Conservation (phyloP, 768 basidiomycete genomes). For the Sarcomyxa edulis region DNA sequence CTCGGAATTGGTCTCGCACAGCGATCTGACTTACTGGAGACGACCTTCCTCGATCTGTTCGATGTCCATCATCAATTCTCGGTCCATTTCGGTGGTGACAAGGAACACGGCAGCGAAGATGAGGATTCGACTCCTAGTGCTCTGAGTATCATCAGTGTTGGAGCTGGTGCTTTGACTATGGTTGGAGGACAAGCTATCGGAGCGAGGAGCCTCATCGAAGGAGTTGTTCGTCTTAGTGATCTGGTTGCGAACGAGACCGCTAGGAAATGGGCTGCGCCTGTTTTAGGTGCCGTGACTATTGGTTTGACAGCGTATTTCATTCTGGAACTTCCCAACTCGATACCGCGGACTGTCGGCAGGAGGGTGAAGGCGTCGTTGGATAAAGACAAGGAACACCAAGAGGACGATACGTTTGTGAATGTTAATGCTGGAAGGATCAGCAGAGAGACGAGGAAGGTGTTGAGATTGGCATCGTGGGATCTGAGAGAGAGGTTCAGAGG, state of each 20-base stretch:
- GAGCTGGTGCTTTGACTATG: slow-evolving; percentile 85
- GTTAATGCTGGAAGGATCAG: slow-evolving; percentile 66
- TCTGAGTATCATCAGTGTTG: slow-evolving; percentile 67
- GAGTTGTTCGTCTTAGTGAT: slow-evolving; percentile 68
- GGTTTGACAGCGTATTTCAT: slow-evolving; percentile 79
- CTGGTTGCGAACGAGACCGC: slow-evolving; percentile 75
- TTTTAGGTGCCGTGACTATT: slow-evolving; percentile 70
- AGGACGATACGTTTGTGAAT: slow-evolving; percentile 57
- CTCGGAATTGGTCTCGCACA: slow-evolving; percentile 80
- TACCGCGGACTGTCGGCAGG: slow-evolving; percentile 87
- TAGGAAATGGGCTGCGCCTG: slow-evolving; percentile 77
- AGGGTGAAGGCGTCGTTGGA: slow-evolving; percentile 67
- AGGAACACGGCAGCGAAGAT: slow-evolving; percentile 25
- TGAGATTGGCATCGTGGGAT: slow-evolving; percentile 89
- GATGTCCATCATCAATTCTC: slow-evolving; percentile 80
- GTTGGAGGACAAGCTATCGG: slow-evolving; percentile 82
- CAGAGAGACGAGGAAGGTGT: slow-evolving; percentile 88
- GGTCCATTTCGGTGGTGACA: slow-evolving; percentile 57
- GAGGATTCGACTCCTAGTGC: slow-evolving; percentile 43
- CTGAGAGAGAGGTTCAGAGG: slow-evolving; percentile 72
- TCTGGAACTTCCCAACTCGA: slow-evolving; percentile 79
- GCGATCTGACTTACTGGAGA: slow-evolving; percentile 73
- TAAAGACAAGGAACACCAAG: slow-evolving; percentile 22
- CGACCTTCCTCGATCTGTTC: slow-evolving; percentile 78
- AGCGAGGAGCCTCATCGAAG: slow-evolving; percentile 71